Conservation (phyloP, 179 eudicot genomes). For the Silene coronaria region DNA sequence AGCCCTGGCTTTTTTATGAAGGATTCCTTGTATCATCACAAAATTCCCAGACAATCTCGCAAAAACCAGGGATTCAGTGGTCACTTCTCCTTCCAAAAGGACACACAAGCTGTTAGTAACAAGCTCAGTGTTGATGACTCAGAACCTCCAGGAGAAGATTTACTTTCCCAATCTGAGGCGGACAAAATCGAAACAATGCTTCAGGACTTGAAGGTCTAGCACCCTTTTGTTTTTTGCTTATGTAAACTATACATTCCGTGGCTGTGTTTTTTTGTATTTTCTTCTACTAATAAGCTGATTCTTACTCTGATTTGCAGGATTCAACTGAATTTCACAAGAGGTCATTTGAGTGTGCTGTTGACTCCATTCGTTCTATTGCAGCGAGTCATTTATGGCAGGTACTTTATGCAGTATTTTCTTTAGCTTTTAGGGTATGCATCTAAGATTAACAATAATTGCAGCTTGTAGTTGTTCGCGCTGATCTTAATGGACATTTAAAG, state of each 20-base stretch:
- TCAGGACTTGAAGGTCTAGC: constrained; percentile 65
- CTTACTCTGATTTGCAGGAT: constrained; percentile 49
- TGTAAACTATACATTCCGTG: not conserved
- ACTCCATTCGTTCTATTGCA: constrained; percentile 76
- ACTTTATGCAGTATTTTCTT: constrained; percentile 4
- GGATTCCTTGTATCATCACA: constrained; percentile 47
- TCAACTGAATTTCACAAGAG: constrained; percentile 94
- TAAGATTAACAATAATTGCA: constrained; percentile 31
- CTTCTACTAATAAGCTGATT: constrained; percentile 4
- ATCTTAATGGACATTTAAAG: constrained; percentile 91
- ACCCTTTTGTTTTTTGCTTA: constrained; percentile 5
- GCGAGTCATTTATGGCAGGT: constrained; percentile 99
- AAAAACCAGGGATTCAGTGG: constrained; percentile 39
- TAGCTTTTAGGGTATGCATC: constrained; percentile 7
- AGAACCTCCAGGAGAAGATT: constrained; percentile 55
- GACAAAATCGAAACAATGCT: constrained; percentile 91
- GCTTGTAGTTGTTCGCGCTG: constrained; percentile 98
- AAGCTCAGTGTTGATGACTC: constrained; percentile 24
- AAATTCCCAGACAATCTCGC: constrained; percentile 61
- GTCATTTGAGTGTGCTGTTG: constrained; percentile 90
- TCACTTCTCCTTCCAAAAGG: constrained; percentile 45
- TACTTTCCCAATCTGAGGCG: constrained; percentile 90
- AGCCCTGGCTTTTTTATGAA: constrained; percentile 61
- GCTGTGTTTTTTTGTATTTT: constrained; percentile 1
- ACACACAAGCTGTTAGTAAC: constrained; percentile 10